Evolutionary conservation across 345 rosid species (phyloP), one percentile per base, ranked within the genome.

Genomic region (Dipteronia sinensis): DNA sequence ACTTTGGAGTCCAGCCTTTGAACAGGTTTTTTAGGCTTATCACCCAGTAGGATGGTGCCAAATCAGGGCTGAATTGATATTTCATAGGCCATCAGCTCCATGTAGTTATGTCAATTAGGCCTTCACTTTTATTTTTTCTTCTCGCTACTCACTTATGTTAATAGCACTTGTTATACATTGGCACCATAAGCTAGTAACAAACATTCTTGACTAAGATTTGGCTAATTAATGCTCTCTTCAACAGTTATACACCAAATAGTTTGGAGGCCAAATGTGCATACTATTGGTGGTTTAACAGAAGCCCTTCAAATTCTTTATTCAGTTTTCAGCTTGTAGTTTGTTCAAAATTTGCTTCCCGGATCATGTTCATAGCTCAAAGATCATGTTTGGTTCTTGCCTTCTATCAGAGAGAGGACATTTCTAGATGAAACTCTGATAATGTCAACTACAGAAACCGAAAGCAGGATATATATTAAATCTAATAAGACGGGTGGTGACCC

Each of bases 321-420:
- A 31, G 34, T 31, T 31, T 3, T 31, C 34, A 31, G 34, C 34
- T 31, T 49, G 46, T 69, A 34, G 22, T 53, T 53, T 29, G 25
- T 19, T 27, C n/a, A 51, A 7, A 10, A 29, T 10, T 71, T 71
- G 22, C 61, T 53, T 31, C 63, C 12, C 15, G 51, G 19, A 5
- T 46, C 5, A 25, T 69, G 38, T 46, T 6, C 38, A 23, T 7
- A 11, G 20, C 34, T 7, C 8, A 15, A 66, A 67, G 29, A 67
- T 67, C 71, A 42, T n/a, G 49, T 51, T 55, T 58, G 25, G 62
- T 51, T 51, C 25, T 58, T 58, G 63, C 56, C 56, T 58, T 58
- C 25, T 20, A 58, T 58, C 12, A 44, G 63, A 58, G 62, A 56
- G 56, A 58, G 27, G 63, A 58, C 25, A 20, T 2, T n/a, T n/a